These are phyloP conservation scores for Trichoderma asperellum DNA, from an alignment of 2,329 filamentous ascomycete species.

Conservation along the genomic window DNA sequence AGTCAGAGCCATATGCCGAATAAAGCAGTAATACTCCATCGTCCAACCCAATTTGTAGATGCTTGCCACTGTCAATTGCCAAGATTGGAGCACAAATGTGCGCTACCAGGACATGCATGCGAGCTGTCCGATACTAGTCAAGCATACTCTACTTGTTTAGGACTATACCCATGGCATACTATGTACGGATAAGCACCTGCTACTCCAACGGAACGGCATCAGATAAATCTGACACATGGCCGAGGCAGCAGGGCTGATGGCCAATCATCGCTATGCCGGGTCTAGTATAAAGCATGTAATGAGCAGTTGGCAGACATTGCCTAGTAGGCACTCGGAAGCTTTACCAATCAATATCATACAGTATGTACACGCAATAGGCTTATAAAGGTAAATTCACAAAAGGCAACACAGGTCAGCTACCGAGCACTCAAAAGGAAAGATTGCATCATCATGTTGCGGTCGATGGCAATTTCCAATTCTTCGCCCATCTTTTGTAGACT, in stretches of 20 bases:
- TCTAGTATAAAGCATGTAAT: not conserved
- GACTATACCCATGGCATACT: not conserved
- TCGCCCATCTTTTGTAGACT: not conserved
- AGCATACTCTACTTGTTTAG: not conserved
- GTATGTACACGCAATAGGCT: not conserved
- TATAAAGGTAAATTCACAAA: not conserved
- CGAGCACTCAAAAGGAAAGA: not conserved
- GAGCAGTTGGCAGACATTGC: not conserved
- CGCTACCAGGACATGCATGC: constrained; percentile 8
- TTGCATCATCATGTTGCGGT: not conserved
- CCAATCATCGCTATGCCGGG: not conserved
- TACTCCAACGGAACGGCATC: not conserved
- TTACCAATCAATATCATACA: not conserved
- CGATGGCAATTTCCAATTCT: not conserved
- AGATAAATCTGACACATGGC: not conserved
- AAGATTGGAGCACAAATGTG: constrained; percentile 8
- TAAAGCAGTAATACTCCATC: constrained; percentile 13
- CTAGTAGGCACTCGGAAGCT: not conserved
- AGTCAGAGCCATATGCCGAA: not conserved
- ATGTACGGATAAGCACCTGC: not conserved
- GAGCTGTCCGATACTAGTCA: constrained; percentile 15
- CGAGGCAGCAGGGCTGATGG: not conserved
- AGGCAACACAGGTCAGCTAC: not conserved
- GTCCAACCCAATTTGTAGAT: constrained; percentile 9
- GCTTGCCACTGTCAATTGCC: constrained; percentile 5